These are phyloP conservation scores for Trichopus zeylanicus DNA, from an alignment of 116 monocot genomes.

Conservation along the genomic window DNA sequence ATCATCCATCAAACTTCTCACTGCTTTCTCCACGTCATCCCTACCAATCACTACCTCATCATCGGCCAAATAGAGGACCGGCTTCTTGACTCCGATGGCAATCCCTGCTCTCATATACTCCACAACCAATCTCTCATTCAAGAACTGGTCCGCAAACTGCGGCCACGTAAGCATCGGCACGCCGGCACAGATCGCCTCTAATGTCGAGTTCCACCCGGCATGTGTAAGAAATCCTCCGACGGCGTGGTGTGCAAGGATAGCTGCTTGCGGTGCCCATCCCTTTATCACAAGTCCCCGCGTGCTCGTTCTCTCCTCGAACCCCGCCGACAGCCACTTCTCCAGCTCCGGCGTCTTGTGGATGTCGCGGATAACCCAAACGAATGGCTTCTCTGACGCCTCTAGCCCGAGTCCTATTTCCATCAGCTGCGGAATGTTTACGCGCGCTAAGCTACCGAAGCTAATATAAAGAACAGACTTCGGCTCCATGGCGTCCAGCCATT, in stretches of 20 bases:
- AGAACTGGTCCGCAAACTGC: slow-evolving; percentile 3
- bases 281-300: slow-evolving; percentile 1
- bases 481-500: slow-evolving; percentile 26
- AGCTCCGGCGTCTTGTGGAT: no score
- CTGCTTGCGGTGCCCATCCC: slow-evolving; percentile 1
- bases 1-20: slow-evolving; percentile 1
- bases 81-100: neutral
- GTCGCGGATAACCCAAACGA: slow-evolving; percentile 38
- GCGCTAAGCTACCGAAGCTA: slow-evolving; percentile 24
- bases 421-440: slow-evolving; percentile 1
- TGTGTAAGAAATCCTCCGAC: slow-evolving; percentile 20
- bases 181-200: slow-evolving; percentile 5
- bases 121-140: slow-evolving; percentile 1
- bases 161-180: slow-evolving; percentile 5
- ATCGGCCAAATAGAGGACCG: neutral
- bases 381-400: slow-evolving; percentile 17
- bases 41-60: neutral
- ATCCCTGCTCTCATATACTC: neutral
- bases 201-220: slow-evolving; percentile 34
- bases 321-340: neutral
- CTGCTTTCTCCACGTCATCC: neutral
- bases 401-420: slow-evolving; percentile 27
- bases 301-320: slow-evolving; percentile 5
- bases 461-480: slow-evolving; percentile 20
- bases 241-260: neutral